Percentiles rank a stretch among this genome's conserved stretches.
These are phyloP conservation scores for Chimonanthus praecox DNA, from an alignment of 164 flowering plant genomes.

Conservation along the genomic window DNA sequence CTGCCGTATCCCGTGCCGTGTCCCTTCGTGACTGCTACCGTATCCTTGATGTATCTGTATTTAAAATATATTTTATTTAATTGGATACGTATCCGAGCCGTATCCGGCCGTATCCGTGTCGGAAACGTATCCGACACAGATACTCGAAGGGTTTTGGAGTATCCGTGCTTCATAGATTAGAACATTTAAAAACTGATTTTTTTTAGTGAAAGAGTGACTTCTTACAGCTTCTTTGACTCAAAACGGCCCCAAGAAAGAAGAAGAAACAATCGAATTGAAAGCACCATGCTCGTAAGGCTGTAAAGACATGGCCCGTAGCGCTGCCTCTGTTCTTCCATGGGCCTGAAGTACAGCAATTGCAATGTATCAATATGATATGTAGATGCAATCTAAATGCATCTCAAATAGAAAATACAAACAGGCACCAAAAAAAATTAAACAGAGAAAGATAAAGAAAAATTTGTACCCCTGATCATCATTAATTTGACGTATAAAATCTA, in stretches of 20 bases:
- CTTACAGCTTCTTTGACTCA: conserved; percentile 69
- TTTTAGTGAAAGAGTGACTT: conserved; percentile 8
- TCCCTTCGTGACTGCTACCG: too few species aligned
- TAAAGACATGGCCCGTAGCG: conserved; percentile 94
- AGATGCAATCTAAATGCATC: background rate
- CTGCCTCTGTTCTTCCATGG: conserved; percentile 97
- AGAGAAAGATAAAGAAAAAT: background rate
- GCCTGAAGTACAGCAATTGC: conserved; percentile 38
- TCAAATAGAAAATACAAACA: background rate
- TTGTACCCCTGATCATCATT: conserved; percentile 93
- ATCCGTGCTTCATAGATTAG: background rate
- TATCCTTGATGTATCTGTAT: too few species aligned
- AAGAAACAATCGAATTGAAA: conserved; percentile 54
- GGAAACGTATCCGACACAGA: too few species aligned
- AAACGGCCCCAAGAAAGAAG: conserved; percentile 54
- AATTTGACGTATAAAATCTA: conserved; percentile 80
- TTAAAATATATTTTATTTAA: too few species aligned
- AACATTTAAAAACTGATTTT: background rate
- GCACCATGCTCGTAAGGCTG: conserved; percentile 74
- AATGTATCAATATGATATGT: background rate
- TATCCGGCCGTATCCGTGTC: too few species aligned
- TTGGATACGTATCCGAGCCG: too few species aligned
- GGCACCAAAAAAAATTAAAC: background rate
- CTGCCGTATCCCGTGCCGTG: too few species aligned
- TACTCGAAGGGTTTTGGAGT: too few species aligned